A percentile compares a stretch with the other conserved stretches of the same genome.
Evolutionary conservation across 2,329 filamentous ascomycete species (phyloP).

Genomic region (Colletotrichum sp.): DNA sequence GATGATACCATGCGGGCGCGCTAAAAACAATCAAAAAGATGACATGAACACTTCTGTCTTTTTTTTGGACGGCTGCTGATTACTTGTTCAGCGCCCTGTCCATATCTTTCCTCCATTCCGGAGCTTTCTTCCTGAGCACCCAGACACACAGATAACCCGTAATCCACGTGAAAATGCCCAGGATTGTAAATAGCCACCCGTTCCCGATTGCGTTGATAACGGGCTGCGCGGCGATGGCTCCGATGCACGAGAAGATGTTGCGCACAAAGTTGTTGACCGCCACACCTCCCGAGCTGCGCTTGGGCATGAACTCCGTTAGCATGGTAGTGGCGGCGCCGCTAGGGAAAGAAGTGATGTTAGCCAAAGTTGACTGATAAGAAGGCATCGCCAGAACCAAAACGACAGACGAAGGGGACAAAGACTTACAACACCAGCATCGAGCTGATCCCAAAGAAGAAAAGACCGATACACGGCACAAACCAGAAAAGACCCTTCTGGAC

Average conservation of each 20-base stretch:
- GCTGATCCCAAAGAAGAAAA: conserved; percentile 77
- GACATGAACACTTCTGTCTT: background rate
- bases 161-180: conserved; percentile 58
- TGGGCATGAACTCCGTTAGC: conserved; percentile 84
- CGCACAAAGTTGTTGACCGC: conserved; percentile 83
- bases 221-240: conserved; percentile 71
- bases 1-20: background rate
- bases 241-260: conserved; percentile 79
- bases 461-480: conserved; percentile 66
- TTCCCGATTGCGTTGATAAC: conserved; percentile 74
- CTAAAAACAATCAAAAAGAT: background rate
- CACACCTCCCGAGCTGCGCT: conserved; percentile 72
- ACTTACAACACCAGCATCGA: conserved; percentile 77
- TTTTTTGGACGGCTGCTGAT: background rate
- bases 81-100: conserved; percentile 46
- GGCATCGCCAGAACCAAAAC: background rate
- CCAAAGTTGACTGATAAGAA: background rate
- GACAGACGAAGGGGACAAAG: background rate
- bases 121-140: conserved; percentile 63
- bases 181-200: conserved; percentile 75
- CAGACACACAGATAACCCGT: conserved; percentile 64
- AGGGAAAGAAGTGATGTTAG: conserved; percentile 6
- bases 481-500: conserved; percentile 68
- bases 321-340: conserved; percentile 75
- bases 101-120: conserved; percentile 69